Percentiles rank a stretch among this genome's conserved stretches.
These are phyloP conservation scores for Coemansia erecta DNA, from an alignment of 192 early-diverging fungal genomes.

Conservation along the genomic window DNA sequence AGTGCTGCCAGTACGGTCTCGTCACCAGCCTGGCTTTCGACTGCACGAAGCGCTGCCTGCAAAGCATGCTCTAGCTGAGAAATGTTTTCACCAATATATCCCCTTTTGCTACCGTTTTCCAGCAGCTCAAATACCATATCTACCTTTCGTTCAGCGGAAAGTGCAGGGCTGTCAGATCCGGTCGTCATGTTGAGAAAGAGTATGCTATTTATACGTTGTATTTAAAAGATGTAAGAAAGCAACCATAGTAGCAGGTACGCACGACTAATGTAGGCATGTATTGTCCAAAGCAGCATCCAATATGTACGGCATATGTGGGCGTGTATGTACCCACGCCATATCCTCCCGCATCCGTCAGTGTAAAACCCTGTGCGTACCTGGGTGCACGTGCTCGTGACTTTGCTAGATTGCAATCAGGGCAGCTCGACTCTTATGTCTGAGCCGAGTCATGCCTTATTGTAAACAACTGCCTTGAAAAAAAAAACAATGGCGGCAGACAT, in stretches of 20 bases:
- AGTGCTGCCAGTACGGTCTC: constrained; percentile 57
- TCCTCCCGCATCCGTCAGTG: too few relatives aligned
- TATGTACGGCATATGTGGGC: not conserved
- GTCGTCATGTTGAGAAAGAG: not conserved
- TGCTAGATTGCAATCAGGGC: too few relatives aligned
- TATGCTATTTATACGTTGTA: too few relatives aligned
- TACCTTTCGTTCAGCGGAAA: constrained; percentile 21
- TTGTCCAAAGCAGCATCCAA: not conserved
- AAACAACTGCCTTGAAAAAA: not conserved
- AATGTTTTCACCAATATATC: constrained; percentile 58
- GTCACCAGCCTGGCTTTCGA: constrained; percentile 44
- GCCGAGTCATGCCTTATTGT: not conserved
- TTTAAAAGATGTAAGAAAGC: too few relatives aligned
- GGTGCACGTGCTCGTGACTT: not conserved
- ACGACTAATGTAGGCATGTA: too few relatives aligned
- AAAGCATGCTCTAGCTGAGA: constrained; percentile 59
- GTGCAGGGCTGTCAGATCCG: not conserved
- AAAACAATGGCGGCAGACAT: not conserved
- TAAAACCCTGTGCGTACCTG: not conserved
- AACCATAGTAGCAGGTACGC: too few relatives aligned
- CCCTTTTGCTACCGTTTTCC: constrained; percentile 51
- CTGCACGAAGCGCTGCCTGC: constrained; percentile 54
- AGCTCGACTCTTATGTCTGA: too few relatives aligned
- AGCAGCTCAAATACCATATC: constrained; percentile 51
- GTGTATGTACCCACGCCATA: too few relatives aligned